Percentiles rank a stretch among this genome's conserved stretches.
Evolutionary conservation across 2,329 filamentous ascomycete genomes (phyloP).

Genomic region (Hymenotorrendiella dingleyae): DNA sequence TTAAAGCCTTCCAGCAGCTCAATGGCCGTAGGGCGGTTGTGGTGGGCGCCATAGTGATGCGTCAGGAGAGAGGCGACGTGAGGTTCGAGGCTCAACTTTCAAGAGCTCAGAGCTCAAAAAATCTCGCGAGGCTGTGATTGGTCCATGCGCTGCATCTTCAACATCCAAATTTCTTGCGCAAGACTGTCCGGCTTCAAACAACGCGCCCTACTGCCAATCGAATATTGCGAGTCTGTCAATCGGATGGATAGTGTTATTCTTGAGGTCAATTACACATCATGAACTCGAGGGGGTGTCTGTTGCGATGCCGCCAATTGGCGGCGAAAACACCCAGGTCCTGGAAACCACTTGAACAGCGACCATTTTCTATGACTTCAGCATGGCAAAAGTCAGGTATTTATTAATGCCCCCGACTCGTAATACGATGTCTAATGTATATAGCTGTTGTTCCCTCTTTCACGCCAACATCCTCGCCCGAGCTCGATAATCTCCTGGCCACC

Average conservation of each 20-base stretch:
- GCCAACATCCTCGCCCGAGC: slow-evolving; percentile 44
- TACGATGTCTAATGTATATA: slow-evolving; percentile 1
- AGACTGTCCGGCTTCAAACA: neutral
- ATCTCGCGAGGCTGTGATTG: slow-evolving; percentile 19
- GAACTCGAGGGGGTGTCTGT: too few species aligned
- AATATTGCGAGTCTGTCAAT: too few species aligned
- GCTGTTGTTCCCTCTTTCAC: slow-evolving; percentile 35
- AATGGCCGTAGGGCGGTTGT: slow-evolving; percentile 53
- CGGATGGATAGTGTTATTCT: too few species aligned
- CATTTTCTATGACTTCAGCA: slow-evolving; percentile 25
- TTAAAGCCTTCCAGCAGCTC: slow-evolving; percentile 61
- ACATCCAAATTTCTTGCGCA: neutral
- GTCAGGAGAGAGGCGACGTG: slow-evolving; percentile 9
- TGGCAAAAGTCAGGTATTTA: slow-evolving; percentile 22
- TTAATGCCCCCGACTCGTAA: slow-evolving; percentile 2
- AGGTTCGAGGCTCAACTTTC: too few species aligned
- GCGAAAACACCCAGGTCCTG: slow-evolving; percentile 8
- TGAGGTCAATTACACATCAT: too few species aligned
- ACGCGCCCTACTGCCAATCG: too few species aligned
- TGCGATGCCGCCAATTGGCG: slow-evolving; percentile 18
- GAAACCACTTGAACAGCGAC: slow-evolving; percentile 14
- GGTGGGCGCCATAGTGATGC: slow-evolving; percentile 26
- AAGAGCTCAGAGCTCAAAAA: slow-evolving; percentile 14
- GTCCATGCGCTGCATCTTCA: neutral
- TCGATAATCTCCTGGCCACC: slow-evolving; percentile 45